Percentiles rank a stretch among this genome's conserved stretches.
Conservation (phyloP, 805 yeast genomes). For the Nakazawaea anatomiae region DNA sequence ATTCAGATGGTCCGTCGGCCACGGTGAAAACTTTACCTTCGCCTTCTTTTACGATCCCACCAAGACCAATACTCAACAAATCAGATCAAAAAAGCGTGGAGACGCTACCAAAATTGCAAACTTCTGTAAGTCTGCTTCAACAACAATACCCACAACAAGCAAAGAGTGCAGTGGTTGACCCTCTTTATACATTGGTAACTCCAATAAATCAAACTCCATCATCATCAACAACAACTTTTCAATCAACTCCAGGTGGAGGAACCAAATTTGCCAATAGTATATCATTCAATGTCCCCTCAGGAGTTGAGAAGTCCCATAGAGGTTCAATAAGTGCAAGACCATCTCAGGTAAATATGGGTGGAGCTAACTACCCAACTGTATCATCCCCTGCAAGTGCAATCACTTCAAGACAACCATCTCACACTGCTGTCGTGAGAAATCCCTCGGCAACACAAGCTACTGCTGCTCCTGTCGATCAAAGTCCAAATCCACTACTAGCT, state of each 20-base stretch:
- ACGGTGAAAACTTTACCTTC: neutral
- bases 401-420: constrained; percentile 1
- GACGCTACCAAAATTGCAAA: neutral
- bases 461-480: neutral
- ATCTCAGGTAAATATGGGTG: constrained; percentile 27
- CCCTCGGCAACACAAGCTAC: neutral
- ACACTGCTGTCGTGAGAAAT: neutral
- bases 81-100: neutral
- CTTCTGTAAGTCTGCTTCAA: neutral
- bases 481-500: neutral
- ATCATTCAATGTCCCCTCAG: constrained; percentile 42
- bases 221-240: neutral
- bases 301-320: constrained; percentile 38
- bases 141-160: neutral
- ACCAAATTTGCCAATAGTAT: constrained; percentile 21
- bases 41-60: neutral
- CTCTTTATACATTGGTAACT: neutral
- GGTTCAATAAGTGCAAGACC: constrained; percentile 56
- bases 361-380: neutral
- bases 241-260: neutral
- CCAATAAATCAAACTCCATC: constrained; percentile 3
- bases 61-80: constrained; percentile 9
- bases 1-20: neutral
- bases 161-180: neutral
- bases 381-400: constrained; percentile 1